These are phyloP conservation scores for Artemisia tridentata DNA, from an alignment of 129 eudicot genomes.

Conservation along the genomic window DNA sequence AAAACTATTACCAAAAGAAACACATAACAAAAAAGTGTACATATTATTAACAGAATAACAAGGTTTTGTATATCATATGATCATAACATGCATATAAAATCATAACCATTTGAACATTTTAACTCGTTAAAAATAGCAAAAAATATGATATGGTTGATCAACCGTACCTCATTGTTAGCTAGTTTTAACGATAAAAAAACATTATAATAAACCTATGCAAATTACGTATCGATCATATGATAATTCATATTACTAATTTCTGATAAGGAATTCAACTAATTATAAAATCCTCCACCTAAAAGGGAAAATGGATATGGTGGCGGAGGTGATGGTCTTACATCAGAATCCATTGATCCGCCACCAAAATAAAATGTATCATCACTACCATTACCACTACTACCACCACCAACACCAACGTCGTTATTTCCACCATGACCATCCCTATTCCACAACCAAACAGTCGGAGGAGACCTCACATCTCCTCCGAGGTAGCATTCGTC, in stretches of 20 bases:
- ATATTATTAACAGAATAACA: no score
- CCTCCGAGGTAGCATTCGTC: constrained; percentile 23
- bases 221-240: no score
- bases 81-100: no score
- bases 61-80: no score
- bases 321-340: constrained; percentile 39
- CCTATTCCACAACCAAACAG: constrained; percentile 36
- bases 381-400: constrained; percentile 10
- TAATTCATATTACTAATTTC: not conserved
- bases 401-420: constrained; percentile 4
- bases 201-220: no score
- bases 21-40: no score
- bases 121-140: no score
- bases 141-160: no score
- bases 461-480: constrained; percentile 25
- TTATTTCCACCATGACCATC: not conserved
- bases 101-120: no score
- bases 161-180: no score
- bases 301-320: constrained; percentile 76
- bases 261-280: constrained; percentile 10
- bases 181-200: no score
- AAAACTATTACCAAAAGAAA: no score
- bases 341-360: constrained; percentile 25
- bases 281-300: constrained; percentile 70
- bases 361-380: constrained; percentile 24